Percentiles rank a stretch among this genome's conserved stretches.
Evolutionary conservation across 1,284 basidiomycete species (phyloP).

Genomic region (Rhizoctonia solani): DNA sequence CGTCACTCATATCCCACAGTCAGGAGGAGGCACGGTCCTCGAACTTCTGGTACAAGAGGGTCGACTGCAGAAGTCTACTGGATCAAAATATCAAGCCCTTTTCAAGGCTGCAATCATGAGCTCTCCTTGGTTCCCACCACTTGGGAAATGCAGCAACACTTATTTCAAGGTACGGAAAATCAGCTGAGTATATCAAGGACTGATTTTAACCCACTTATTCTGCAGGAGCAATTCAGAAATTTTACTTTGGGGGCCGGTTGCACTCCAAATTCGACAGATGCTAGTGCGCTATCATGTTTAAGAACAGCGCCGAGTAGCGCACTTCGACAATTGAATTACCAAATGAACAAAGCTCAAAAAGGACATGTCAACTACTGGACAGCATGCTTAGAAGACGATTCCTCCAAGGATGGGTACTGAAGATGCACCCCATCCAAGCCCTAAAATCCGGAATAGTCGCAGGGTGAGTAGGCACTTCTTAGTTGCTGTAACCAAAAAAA

Average conservation of each 20-base stretch:
- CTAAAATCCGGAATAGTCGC: not conserved
- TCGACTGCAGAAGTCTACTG: not conserved
- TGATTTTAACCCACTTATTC: not conserved
- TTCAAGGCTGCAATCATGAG: slow-evolving; percentile 4
- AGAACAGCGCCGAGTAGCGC: not conserved
- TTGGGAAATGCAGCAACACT: slow-evolving; percentile 5
- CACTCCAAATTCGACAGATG: not conserved
- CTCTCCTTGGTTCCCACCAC: slow-evolving; percentile 6
- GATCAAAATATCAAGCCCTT: not conserved
- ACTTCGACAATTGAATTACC: slow-evolving; percentile 5
- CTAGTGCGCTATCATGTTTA: not conserved
- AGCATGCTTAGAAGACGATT: slow-evolving; percentile 1
- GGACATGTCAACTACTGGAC: slow-evolving; percentile 16
- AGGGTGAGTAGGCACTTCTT: not conserved
- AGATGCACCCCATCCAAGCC: slow-evolving; percentile 5
- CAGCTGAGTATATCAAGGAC: not conserved
- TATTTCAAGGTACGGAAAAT: not conserved
- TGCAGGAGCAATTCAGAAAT: slow-evolving; percentile 14
- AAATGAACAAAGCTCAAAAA: slow-evolving; percentile 7
- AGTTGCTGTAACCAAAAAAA: not conserved
- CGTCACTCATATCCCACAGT: not conserved
- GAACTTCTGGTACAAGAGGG: slow-evolving; percentile 7
- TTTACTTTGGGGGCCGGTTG: slow-evolving; percentile 1
- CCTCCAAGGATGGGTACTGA: not conserved
- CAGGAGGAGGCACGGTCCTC: slow-evolving; percentile 14